Evolutionary conservation across 306 rosid species (phyloP), one percentile per base, ranked within the genome.

Genomic region (Gastrolobium bilobum): DNA sequence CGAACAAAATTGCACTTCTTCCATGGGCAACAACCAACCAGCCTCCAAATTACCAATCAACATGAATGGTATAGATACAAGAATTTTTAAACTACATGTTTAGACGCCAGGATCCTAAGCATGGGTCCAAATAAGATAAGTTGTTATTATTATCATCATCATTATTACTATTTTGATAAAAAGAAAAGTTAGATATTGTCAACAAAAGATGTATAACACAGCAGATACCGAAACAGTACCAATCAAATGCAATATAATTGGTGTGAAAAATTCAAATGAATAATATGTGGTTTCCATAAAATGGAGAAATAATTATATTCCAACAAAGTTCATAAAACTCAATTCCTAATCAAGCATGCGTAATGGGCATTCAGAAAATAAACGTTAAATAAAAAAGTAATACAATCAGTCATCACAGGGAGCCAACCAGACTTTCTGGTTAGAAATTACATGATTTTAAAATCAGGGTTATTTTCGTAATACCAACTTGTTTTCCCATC

Each of bases 361-460:
- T 14, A n/a, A 81, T 42, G 59, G 31, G 33, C 60, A 61, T 73
- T 35, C 52, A 56, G 9, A 68, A 61, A 33, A 61, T 34, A 61
- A 68, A 48, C 40, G 31, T 64, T 46, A 20, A 14, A 31, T 5
- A 44, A 44, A 50, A 40, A 60, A 60, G 38, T 29, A 68, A 52
- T 59, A 77, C 83, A 81, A 33, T 5, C 15, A 63, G 39, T 52
- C 58, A 38, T 43, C 63, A 59, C 13, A 73, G 66, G 79, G 38
- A 13, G 31, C 63, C 44, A 42, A 64, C 31, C 50, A 51, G 35
- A 46, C 53, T 10, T 14, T 70, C 26, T 10, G 1, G 54, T 42
- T 30, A 38, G 47, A 68, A 68, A 64, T 53, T 43, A 73, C 60
- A 53, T 26, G 42, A 77, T 38, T 14, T 33, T 72, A 50, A 73